A percentile compares a stretch with the other conserved stretches of the same genome.
Conservation (phyloP, 768 basidiomycete genomes). For the Cyathus striatus region DNA sequence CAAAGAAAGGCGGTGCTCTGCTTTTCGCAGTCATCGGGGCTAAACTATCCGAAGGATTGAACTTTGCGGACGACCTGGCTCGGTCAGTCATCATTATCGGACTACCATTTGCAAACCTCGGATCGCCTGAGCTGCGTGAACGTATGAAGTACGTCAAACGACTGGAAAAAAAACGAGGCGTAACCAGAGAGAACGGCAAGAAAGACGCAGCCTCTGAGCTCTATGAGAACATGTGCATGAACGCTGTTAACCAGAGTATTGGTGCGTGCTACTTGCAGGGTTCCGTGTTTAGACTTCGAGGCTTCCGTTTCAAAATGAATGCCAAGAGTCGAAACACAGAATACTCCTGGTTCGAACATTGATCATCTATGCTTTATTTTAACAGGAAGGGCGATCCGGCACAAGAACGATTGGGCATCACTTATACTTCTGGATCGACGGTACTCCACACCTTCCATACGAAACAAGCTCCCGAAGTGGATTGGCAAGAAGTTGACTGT, state of each 20-base stretch:
- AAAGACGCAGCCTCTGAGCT: constrained; percentile 76
- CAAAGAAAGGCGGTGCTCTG: constrained; percentile 59
- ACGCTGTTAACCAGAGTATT: constrained; percentile 95
- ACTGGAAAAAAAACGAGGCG: constrained; percentile 40
- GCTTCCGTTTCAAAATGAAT: no score
- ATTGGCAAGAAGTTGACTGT: constrained; percentile 60
- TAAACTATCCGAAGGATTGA: constrained; percentile 91
- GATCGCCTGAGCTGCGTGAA: constrained; percentile 88
- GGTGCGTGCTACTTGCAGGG: constrained; percentile 41
- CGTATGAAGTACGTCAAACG: constrained; percentile 84
- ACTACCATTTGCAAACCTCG: constrained; percentile 88
- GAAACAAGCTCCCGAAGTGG: constrained; percentile 86
- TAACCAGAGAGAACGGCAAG: constrained; percentile 25
- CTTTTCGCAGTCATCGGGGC: constrained; percentile 95
- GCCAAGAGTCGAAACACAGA: no score
- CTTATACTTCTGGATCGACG: constrained; percentile 84
- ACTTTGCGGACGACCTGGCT: constrained; percentile 76
- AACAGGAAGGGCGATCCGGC: constrained; percentile 88
- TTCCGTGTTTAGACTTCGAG: no score
- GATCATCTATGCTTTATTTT: background rate
- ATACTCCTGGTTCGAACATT: no score
- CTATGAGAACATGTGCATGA: constrained; percentile 90
- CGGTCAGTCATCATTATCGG: constrained; percentile 86
- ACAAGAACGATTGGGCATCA: constrained; percentile 87
- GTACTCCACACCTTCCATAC: constrained; percentile 65